Base-by-base conservation (phyloP, 106 monocot species). In the Amphibolis antarctica region DNA sequence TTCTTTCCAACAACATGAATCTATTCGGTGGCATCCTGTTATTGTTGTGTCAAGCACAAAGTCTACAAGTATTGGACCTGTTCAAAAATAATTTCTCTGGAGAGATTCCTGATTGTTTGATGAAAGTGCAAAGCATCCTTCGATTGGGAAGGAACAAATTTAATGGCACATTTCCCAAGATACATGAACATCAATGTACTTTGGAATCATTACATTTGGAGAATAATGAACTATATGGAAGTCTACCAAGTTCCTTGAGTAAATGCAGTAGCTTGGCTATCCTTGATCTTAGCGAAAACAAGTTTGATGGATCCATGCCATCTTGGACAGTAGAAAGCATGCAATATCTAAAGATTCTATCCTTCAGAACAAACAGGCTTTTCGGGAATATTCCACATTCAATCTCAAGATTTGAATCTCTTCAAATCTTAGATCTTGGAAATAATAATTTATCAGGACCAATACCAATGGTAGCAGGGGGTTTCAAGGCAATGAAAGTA, bases 341-440 rank as follows among this genome's bases (percentile, higher is more conserved):
- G 21, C 9, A 9, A 11, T 27, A 5, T 51, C 26, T 66, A 0
- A 28, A 9, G 50, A 10, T 65, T 50, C 49, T 65, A 9, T 0
- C 11, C 13, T 50, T 65, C 28, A 0, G 50, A 11, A 51, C 50
- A 17, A 65, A 65, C 29, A 13, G 15, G 4, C 0, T 50, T 20
- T 65, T 18, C 1, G 51, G 50, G 0, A n/a, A 4, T 18, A 63
- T 63, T 36, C 48, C 50, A 23, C 49, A 27, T 14, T 4, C 21
- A 15, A 17, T 65, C 1, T 51, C 65, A 12, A 28, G 12, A 12
- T 45, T 46, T 18, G 11, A 18, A 14, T 18, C 29, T 12, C 76
- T 80, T 59, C 75, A 72, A 25, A 43, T 69, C 4, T n/a, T 76
- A 13, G 81, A 76, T 42, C 53, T 81, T 12, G 47, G 76, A 14